Conservation (phyloP, 192 early-diverging fungal genomes). For the Geranomyces variabilis region DNA sequence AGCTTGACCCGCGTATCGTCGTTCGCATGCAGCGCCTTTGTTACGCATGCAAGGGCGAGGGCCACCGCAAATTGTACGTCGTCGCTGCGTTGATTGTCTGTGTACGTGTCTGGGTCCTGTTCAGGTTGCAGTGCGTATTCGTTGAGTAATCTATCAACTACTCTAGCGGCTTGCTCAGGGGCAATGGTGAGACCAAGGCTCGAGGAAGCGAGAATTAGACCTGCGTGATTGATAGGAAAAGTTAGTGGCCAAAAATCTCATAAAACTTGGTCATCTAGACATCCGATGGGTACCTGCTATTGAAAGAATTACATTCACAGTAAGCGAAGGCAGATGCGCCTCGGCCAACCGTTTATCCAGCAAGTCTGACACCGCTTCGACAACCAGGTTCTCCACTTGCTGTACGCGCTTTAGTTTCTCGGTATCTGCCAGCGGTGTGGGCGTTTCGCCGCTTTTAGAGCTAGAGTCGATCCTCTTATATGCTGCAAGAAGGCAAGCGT, state of each 20-base stretch:
- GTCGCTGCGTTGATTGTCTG: constrained; percentile 23
- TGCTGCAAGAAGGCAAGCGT: constrained; percentile 8
- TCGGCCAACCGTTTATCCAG: constrained; percentile 17
- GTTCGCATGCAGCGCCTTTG: constrained; percentile 11
- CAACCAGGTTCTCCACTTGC: constrained; percentile 14
- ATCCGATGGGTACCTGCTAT: constrained; percentile 12
- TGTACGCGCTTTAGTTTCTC: constrained; percentile 13
- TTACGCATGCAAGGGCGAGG: constrained; percentile 8
- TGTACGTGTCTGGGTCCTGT: background rate
- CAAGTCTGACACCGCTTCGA: constrained; percentile 4
- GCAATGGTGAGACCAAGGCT: constrained; percentile 14
- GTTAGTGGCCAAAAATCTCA: too few species aligned
- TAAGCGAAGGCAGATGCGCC: constrained; percentile 18
- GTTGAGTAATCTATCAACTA: constrained; percentile 17
- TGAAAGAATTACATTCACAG: constrained; percentile 21
- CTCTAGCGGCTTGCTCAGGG: constrained; percentile 1
- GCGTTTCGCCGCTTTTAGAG: background rate
- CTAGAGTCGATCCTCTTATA: constrained; percentile 2
- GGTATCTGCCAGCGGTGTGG: background rate
- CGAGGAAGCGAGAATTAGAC: constrained; percentile 14
- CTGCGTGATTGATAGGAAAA: background rate
- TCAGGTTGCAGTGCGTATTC: constrained; percentile 11
- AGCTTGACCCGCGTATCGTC: constrained; percentile 12
- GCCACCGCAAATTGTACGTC: constrained; percentile 30
- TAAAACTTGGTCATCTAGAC: too few species aligned